Conservation (phyloP, 2,329 filamentous ascomycete genomes). For the Fusarium sp. region DNA sequence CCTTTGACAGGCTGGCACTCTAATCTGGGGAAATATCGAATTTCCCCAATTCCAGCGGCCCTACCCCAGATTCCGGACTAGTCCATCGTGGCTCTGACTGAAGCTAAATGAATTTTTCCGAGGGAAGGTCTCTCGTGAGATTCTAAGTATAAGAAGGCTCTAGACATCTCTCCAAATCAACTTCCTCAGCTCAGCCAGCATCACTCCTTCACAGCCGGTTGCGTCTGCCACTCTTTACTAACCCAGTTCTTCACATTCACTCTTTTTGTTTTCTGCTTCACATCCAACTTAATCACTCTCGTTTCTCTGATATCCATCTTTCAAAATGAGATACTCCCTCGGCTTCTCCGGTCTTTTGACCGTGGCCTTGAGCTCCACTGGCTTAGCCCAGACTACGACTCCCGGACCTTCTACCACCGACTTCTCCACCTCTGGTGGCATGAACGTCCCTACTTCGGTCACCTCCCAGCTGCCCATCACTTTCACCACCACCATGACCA, state of each 20-base stretch:
- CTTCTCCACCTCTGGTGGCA: neutral
- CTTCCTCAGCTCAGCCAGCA: constrained; percentile 31
- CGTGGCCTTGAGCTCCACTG: constrained; percentile 22
- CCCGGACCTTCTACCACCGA: neutral
- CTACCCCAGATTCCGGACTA: constrained; percentile 2
- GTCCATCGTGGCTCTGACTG: neutral
- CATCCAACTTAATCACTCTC: constrained; percentile 24
- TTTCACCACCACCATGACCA: constrained; percentile 14
- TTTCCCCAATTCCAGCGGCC: constrained; percentile 24
- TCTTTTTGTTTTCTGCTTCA: constrained; percentile 22
- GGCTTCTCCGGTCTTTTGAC: constrained; percentile 31
- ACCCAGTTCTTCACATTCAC: neutral
- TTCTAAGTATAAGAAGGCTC: constrained; percentile 23
- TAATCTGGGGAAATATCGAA: constrained; percentile 22
- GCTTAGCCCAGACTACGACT: constrained; percentile 1
- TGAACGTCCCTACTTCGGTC: constrained; percentile 17
- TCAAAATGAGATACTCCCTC: constrained; percentile 32
- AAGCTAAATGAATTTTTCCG: neutral
- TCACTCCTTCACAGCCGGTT: constrained; percentile 30
- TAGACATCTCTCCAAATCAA: neutral
- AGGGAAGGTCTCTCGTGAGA: too few species aligned
- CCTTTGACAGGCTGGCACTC: neutral
- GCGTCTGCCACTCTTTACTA: constrained; percentile 31
- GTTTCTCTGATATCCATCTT: neutral
- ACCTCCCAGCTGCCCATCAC: neutral